Base-by-base conservation (phyloP, 805 yeast genomes). In the Yamadazyma sp. region DNA sequence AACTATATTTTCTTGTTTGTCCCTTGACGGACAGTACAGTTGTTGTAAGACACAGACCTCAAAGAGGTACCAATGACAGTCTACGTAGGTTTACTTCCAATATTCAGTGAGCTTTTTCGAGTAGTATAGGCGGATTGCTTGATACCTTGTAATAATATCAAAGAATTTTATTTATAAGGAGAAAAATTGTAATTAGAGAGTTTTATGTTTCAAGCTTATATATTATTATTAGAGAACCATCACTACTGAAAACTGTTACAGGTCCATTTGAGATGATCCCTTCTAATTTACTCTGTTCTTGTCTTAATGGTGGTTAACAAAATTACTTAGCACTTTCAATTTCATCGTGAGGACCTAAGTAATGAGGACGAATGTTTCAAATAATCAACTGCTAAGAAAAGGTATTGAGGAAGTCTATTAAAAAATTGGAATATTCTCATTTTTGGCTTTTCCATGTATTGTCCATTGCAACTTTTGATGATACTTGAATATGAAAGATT, bases 351-450 rank as follows among this genome's bases (percentile, higher is more conserved):
- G 27, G 24, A 22, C 31, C 40, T 12, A 27, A 23, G 23, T 31
- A 33, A 27, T 36, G 40, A 10, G n/a, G 27, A 30, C 39, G 37
- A 27, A 50, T 50, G 29, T 35, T 57, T 56, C 36, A 66, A 44
- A 15, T 51, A 53, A 24, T 65, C 70, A 21, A 66, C 60, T 3
- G 73, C 65, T 17, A 71, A 44, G 36, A 69, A 63, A 19, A 70
- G 48, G 40, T 71, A 71, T 51, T 71, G 77, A 8, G 76, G 76
- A 71, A 1, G 77, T 70, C 43, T 71, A 76, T 5, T 75, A 73
- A 44, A 53, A 65, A 4, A 71, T 56, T n/a, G 75, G 75, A 15
- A 57, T 47, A 36, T 61, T 48, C n/a, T 56, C 45, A 23, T 59
- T 60, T 50, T 70, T 75, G 0, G 76, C 75, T 3, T 44, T 50